A percentile compares a stretch with the other conserved stretches of the same genome.
phyloP scores from a whole-genome alignment of 495 filamentous ascomycete species.

The Bathelium albidoporum region DNA sequence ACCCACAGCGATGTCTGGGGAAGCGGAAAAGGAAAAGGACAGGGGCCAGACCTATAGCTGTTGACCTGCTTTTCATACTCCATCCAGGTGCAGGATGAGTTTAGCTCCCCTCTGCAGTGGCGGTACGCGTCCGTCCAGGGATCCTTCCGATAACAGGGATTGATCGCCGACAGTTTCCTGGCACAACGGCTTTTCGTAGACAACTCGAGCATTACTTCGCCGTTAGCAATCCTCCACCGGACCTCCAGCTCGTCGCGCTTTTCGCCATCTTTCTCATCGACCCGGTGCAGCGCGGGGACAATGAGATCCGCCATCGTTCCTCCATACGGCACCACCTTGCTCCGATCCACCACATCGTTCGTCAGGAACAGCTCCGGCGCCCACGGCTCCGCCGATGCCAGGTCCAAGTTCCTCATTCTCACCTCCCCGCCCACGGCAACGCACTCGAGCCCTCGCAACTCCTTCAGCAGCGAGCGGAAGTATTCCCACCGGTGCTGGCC shows the following conservation, averaged over 20 bases:
- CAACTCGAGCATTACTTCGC: neutral
- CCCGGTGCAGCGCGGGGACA: neutral
- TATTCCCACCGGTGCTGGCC: neutral
- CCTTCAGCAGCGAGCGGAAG: neutral
- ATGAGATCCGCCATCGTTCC: neutral
- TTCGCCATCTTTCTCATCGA: neutral
- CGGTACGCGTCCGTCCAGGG: neutral
- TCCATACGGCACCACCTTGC: neutral
- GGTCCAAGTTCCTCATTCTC: neutral
- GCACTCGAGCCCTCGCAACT: neutral
- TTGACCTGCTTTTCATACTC: conserved; percentile 1
- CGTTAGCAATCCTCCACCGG: neutral
- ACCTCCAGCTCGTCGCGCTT: neutral
- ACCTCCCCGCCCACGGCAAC: neutral
- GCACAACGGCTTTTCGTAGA: neutral
- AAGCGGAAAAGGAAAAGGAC: neutral
- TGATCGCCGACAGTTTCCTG: neutral
- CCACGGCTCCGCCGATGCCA: neutral
- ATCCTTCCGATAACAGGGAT: neutral
- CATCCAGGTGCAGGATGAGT: neutral
- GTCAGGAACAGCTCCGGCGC: neutral
- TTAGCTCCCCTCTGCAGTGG: neutral
- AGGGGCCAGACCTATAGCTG: neutral
- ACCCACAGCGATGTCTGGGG: neutral
- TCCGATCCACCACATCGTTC: neutral